Percentiles rank a stretch among this genome's conserved stretches.
Conservation (phyloP, 2,329 filamentous ascomycete species). For the Hypoxylon sp. region DNA sequence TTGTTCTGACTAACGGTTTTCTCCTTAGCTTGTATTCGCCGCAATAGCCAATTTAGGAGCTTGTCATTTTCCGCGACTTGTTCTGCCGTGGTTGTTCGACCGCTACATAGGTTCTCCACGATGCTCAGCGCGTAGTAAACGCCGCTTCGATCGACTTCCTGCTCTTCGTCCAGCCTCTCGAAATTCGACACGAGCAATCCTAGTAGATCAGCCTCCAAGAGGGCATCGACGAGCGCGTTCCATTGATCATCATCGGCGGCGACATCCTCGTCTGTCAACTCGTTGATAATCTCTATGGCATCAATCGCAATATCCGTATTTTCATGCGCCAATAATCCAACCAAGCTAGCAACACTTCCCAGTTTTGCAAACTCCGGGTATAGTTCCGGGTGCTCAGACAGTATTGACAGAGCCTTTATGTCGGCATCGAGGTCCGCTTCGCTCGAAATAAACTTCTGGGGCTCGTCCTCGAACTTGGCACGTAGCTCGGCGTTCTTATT, state of each 20-base stretch:
- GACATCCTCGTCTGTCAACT: conserved; percentile 95
- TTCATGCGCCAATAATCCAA: conserved; percentile 89
- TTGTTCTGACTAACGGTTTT: conserved; percentile 86
- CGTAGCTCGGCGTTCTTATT: conserved; percentile 91
- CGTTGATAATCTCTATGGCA: conserved; percentile 88
- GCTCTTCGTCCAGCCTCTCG: conserved; percentile 81
- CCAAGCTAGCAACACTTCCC: conserved; percentile 70
- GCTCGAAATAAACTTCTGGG: conserved; percentile 55
- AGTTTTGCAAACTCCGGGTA: conserved; percentile 54
- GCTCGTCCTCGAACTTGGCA: conserved; percentile 62
- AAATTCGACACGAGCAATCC: conserved; percentile 84
- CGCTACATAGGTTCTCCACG: conserved; percentile 86
- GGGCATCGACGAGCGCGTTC: conserved; percentile 78
- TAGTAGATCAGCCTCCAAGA: conserved; percentile 79
- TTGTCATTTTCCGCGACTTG: conserved; percentile 78
- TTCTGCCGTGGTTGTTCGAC: conserved; percentile 73
- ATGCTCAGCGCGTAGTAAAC: conserved; percentile 89
- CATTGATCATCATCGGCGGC: conserved; percentile 85
- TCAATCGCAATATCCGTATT: conserved; percentile 97
- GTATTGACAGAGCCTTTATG: conserved; percentile 87
- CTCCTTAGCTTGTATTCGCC: conserved; percentile 79
- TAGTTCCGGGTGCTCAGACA: conserved; percentile 85
- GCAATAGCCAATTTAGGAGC: conserved; percentile 83
- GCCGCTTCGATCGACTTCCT: conserved; percentile 80
- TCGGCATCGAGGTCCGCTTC: conserved; percentile 91